Percentiles rank a stretch among this genome's conserved stretches.
Conservation (phyloP, 2,329 filamentous ascomycete genomes). For the Apiospora marii region DNA sequence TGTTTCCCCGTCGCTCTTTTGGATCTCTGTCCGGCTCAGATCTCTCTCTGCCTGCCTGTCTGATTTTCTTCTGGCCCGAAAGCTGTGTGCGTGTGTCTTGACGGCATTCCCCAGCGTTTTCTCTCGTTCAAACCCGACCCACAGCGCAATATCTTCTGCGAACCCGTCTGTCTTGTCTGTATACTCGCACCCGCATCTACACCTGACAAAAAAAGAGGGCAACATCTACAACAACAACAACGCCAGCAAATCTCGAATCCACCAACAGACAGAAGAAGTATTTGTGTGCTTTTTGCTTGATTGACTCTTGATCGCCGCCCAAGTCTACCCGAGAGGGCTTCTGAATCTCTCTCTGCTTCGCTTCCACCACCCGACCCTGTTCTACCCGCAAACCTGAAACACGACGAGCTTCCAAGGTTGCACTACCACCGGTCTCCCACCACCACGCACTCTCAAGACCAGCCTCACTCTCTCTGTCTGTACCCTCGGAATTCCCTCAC, state of each 20-base stretch:
- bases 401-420: constrained; percentile 38
- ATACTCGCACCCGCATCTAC: constrained; percentile 21
- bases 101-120: constrained; percentile 19
- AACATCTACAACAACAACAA: constrained; percentile 23
- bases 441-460: constrained; percentile 27
- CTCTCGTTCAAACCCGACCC: constrained; percentile 28
- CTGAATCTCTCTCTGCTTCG: constrained; percentile 35
- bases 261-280: constrained; percentile 25
- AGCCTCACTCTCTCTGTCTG: neutral
- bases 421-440: constrained; percentile 32
- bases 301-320: constrained; percentile 46
- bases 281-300: constrained; percentile 37
- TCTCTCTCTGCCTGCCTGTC: neutral
- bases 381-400: constrained; percentile 50
- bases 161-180: neutral
- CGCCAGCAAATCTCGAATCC: constrained; percentile 28
- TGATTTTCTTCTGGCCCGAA: constrained; percentile 22
- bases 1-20: constrained; percentile 13
- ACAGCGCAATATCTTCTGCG: constrained; percentile 11
- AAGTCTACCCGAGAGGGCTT: constrained; percentile 22
- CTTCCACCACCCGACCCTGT: constrained; percentile 33
- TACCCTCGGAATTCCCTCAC: neutral
- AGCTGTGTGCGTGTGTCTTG: constrained; percentile 23
- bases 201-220: constrained; percentile 14
- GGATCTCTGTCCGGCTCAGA: neutral